These are phyloP conservation scores for Pyrenochaeta sp. DNA, from an alignment of 2,329 filamentous ascomycete genomes.

Conservation along the genomic window DNA sequence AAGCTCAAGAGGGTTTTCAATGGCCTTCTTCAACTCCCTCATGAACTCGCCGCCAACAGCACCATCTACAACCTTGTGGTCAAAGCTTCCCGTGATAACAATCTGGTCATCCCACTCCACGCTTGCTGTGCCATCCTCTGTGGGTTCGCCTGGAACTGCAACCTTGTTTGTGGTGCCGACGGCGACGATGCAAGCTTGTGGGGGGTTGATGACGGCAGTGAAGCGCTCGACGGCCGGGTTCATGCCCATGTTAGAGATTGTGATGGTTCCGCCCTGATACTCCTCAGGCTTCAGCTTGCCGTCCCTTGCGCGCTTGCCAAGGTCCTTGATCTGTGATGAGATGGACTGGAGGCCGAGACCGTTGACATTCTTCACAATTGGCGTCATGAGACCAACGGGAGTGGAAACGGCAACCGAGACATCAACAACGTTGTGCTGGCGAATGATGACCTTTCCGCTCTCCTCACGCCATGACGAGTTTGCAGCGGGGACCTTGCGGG, in stretches of 20 bases:
- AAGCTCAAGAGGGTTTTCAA: slow-evolving; percentile 96
- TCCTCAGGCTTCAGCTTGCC: slow-evolving; percentile 99
- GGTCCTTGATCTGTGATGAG: slow-evolving; percentile 89
- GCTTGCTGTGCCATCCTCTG: slow-evolving; percentile 76
- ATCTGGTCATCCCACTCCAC: slow-evolving; percentile 98
- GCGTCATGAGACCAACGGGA: slow-evolving; percentile 92
- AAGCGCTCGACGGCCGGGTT: slow-evolving; percentile 96
- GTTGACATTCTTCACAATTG: slow-evolving; percentile 91
- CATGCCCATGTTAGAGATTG: slow-evolving; percentile 99
- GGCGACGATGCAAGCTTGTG: slow-evolving; percentile 93
- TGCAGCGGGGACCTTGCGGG: slow-evolving; percentile 91
- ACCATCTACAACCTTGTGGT: slow-evolving; percentile 98
- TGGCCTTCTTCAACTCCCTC: slow-evolving; percentile 92
- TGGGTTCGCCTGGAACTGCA: slow-evolving; percentile 78
- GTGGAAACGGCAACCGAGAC: slow-evolving; percentile 96
- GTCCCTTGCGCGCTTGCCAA: slow-evolving; percentile 94
- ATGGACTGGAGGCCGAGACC: slow-evolving; percentile 87
- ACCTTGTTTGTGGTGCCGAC: slow-evolving; percentile 97
- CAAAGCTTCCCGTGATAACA: slow-evolving; percentile 91
- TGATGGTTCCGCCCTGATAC: slow-evolving; percentile 98
- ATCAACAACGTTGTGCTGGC: slow-evolving; percentile 91
- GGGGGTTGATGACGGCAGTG: slow-evolving; percentile 98
- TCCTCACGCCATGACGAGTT: slow-evolving; percentile 92
- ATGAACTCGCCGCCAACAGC: slow-evolving; percentile 97
- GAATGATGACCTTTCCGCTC: slow-evolving; percentile 80